Evolutionary conservation across 768 basidiomycete genomes (phyloP), one percentile per base, ranked within the genome.

Genomic region (Mrakia gelida): DNA sequence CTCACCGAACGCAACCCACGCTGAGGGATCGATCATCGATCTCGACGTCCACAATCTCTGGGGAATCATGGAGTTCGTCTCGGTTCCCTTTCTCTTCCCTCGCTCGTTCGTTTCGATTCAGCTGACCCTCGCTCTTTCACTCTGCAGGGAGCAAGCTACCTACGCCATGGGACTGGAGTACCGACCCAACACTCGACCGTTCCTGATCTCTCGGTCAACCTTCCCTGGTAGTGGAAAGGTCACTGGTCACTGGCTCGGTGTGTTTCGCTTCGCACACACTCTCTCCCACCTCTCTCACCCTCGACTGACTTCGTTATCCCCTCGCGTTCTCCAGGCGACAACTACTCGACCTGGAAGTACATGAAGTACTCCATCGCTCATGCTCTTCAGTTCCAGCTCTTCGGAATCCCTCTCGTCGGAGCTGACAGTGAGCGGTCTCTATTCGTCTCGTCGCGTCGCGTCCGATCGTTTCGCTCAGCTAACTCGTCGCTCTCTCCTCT

Each of bases 401-500:
- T 91, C 87, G 90, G 91, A 80, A 90, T 92, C 79, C 92, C 92
- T 0, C 91, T 93, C 85, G 92, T 93, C 26, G 92, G 92, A 28
- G 91, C 92, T 3, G 92, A 94, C 81, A 89, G 45, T 45, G 45
- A 45, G 45, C 45, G 11, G 11, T 90, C 10, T 91, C 90, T 82
- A 90, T 90, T 28, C 63, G 3, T 18, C 75, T 67, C 18, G 34
- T 49, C 75, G 18, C n/a, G 34, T 49, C 75, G 18, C n/a, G 21
- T 49, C 52, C 2, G 32, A n/a, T 54, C 38, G 18, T 73, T 65
- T 75, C 32, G 5, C 34, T 62, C 49, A 21, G 32, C 45, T 54
- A 59, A 63, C 70, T 23, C n/a, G 38, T 71, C 61, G 32, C 28
- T 9, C 63, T 15, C 28, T 34, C 21, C 2, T 45, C 68, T 32